Percentiles rank a stretch among this genome's conserved stretches.
These are phyloP conservation scores for Kodamaea lidongshanica DNA, from an alignment of 805 yeast species.

Conservation along the genomic window DNA sequence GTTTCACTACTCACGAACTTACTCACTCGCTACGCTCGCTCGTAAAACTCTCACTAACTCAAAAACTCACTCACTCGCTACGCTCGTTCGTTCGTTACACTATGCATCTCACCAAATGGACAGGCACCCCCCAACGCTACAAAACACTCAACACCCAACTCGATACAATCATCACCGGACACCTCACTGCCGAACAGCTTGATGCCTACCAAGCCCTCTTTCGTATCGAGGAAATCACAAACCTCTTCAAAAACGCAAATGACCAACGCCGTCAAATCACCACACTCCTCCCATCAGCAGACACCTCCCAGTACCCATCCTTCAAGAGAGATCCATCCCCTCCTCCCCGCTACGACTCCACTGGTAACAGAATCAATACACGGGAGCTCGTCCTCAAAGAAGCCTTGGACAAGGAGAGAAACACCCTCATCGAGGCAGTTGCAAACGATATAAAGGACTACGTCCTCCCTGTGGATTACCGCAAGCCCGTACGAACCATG, in stretches of 20 bases:
- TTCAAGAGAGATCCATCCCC: conserved; percentile 72
- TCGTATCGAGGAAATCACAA: conserved; percentile 76
- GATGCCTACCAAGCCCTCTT: conserved; percentile 64
- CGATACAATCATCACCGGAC: conserved; percentile 37
- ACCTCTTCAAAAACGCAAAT: conserved; percentile 38
- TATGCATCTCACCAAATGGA: conserved; percentile 30
- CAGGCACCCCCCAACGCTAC: conserved; percentile 26
- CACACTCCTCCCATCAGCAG: conserved; percentile 43
- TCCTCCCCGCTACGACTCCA: conserved; percentile 80
- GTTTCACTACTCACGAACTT: too few relatives aligned
- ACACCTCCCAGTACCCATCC: conserved; percentile 23
- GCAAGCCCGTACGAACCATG: conserved; percentile 58
- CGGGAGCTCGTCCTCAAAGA: conserved; percentile 61
- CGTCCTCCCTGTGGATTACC: conserved; percentile 74
- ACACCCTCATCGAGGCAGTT: conserved; percentile 70
- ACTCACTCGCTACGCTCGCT: too few relatives aligned
- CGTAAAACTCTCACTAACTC: too few relatives aligned
- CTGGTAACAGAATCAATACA: conserved; percentile 83
- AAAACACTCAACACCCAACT: conserved; percentile 16
- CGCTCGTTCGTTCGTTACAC: too few relatives aligned
- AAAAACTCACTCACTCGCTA: too few relatives aligned
- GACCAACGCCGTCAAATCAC: conserved; percentile 30
- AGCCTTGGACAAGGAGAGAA: conserved; percentile 71
- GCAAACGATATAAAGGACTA: conserved; percentile 66
- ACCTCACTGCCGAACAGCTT: conserved; percentile 61